Evolutionary conservation across 192 early-diverging fungal genomes (phyloP).

Genomic region (Linnemannia zychae): DNA sequence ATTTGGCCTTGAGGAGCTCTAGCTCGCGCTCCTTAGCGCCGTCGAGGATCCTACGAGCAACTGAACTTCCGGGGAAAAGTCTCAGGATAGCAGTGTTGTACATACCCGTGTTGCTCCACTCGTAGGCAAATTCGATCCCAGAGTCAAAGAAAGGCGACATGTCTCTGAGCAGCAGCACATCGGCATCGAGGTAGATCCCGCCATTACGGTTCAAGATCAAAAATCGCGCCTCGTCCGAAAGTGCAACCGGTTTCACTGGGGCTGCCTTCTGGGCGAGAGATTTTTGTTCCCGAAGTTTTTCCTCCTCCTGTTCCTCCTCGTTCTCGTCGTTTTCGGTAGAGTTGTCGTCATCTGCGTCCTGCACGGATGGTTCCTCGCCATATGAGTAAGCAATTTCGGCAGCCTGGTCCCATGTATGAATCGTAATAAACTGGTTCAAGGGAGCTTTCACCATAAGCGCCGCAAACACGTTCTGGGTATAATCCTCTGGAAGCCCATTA

Average conservation of each 20-base stretch:
- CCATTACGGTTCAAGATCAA: constrained; percentile 51
- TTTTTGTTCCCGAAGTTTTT: background rate
- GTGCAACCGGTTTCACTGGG: constrained; percentile 26
- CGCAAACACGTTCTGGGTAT: constrained; percentile 26
- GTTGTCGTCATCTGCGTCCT: background rate
- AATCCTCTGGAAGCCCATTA: constrained; percentile 35
- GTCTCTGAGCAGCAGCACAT: constrained; percentile 51
- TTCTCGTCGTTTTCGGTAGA: background rate
- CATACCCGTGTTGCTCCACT: constrained; percentile 49
- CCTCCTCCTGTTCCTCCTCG: background rate
- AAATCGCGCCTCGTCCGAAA: constrained; percentile 56
- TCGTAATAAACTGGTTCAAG: constrained; percentile 18
- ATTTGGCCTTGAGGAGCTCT: constrained; percentile 22
- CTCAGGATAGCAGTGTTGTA: constrained; percentile 54
- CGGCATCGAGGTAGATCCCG: constrained; percentile 56
- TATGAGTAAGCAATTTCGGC: constrained; percentile 20
- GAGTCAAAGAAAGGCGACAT: constrained; percentile 50
- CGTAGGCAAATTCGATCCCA: constrained; percentile 53
- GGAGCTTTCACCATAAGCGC: constrained; percentile 17
- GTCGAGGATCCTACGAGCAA: constrained; percentile 41
- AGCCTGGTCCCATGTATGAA: constrained; percentile 44
- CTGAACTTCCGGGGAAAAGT: constrained; percentile 29
- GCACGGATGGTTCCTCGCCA: background rate
- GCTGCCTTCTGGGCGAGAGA: too few relatives aligned
- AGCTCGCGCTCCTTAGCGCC: constrained; percentile 38